phyloP scores from a whole-genome alignment of 495 filamentous ascomycete genomes.

The Aspergillus cristatus region DNA sequence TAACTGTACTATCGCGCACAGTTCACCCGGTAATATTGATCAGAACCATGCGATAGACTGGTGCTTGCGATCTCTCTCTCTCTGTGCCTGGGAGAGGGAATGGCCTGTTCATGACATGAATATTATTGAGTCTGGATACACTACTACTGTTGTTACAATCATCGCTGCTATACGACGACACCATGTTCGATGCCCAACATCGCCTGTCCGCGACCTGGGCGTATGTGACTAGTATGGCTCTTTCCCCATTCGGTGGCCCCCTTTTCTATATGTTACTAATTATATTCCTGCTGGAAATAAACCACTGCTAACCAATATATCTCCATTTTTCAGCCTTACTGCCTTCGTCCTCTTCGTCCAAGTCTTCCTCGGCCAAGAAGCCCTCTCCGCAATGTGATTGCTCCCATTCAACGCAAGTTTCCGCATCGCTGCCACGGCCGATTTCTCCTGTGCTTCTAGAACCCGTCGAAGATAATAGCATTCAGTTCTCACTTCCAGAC shows the following conservation, averaged over 20 bases:
- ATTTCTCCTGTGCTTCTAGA: constrained; percentile 10
- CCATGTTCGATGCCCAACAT: constrained; percentile 32
- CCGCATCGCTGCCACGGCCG: constrained; percentile 18
- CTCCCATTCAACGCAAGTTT: constrained; percentile 15
- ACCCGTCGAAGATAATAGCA: neutral
- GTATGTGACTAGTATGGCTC: constrained; percentile 29
- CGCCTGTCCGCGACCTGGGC: constrained; percentile 23
- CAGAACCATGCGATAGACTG: no score
- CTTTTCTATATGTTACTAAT: constrained; percentile 11
- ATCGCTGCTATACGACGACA: constrained; percentile 9
- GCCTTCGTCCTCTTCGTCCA: neutral
- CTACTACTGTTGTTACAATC: no score
- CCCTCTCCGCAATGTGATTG: constrained; percentile 22
- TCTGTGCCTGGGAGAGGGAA: no score
- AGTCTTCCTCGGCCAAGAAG: constrained; percentile 16
- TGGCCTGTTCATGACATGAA: no score
- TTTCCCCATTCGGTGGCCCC: constrained; percentile 3
- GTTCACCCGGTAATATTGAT: no score
- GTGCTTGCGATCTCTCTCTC: no score
- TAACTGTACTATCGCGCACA: no score
- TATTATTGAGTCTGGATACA: no score
- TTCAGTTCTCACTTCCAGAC: neutral
- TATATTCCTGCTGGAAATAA: no score
- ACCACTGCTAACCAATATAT: no score
- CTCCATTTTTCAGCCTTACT: neutral